Conservation (phyloP, 306 rosid species). For the Luffa acutangula region DNA sequence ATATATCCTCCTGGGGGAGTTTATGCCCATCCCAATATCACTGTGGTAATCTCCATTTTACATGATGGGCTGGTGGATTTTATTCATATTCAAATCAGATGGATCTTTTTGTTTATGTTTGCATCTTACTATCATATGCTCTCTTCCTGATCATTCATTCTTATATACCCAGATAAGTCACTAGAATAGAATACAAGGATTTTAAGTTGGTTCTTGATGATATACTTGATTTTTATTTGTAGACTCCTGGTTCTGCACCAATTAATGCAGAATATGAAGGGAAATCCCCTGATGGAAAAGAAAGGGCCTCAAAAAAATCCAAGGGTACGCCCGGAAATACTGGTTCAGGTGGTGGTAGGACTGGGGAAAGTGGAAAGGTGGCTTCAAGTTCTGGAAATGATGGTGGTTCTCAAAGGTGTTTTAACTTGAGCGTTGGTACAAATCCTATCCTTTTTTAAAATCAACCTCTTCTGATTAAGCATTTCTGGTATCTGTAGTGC, state of each 20-base stretch:
- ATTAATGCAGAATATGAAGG: constrained; percentile 44
- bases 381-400: constrained; percentile 92
- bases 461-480: not conserved
- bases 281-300: constrained; percentile 68
- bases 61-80: not conserved
- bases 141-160: not conserved
- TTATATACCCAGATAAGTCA: not conserved
- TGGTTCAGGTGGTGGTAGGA: constrained; percentile 34
- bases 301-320: constrained; percentile 46
- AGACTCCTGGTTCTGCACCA: constrained; percentile 49
- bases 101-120: not conserved
- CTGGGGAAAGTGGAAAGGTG: constrained; percentile 69
- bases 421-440: not conserved
- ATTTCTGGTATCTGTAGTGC: constrained; percentile 30
- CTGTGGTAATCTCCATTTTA: constrained; percentile 35
- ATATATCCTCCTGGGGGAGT: constrained; percentile 85
- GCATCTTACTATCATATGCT: not conserved
- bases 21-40: constrained; percentile 90
- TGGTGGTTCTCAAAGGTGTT: constrained; percentile 79
- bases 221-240: constrained; percentile 16
- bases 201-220: constrained; percentile 13
- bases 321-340: constrained; percentile 54
- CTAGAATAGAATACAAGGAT: not conserved
- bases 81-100: not conserved
- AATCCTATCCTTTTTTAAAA: not conserved